A percentile compares a stretch with the other conserved stretches of the same genome.
Conservation (phyloP, 352 stramenopile species). For the Poterioochromonas sp. region DNA sequence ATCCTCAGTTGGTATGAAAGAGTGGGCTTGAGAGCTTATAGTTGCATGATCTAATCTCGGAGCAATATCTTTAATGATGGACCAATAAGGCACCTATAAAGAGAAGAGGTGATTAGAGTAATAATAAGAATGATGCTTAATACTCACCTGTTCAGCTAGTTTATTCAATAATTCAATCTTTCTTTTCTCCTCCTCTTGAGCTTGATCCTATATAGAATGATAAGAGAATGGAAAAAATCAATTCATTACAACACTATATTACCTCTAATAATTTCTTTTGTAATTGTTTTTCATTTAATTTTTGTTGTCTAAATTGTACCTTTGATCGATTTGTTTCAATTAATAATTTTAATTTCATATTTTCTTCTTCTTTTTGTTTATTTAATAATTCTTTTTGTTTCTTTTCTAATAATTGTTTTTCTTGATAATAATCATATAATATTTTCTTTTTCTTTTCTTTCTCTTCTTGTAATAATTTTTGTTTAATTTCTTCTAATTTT, state of each 20-base stretch:
- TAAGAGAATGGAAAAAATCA: not conserved
- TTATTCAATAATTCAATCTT: slow-evolving; percentile 12
- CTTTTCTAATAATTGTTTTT: not conserved
- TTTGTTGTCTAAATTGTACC: not conserved
- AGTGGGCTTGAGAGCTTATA: not conserved
- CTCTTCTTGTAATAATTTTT: not conserved
- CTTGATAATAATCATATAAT: no score
- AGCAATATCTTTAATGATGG: not conserved
- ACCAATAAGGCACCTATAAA: slow-evolving; percentile 16
- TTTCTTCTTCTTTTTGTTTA: not conserved
- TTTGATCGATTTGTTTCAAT: not conserved
- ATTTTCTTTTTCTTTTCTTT: not conserved
- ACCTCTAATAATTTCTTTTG: not conserved
- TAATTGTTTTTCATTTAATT: not conserved
- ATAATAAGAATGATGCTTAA: not conserved
- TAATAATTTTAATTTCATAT: not conserved
- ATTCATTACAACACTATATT: not conserved
- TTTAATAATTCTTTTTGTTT: not conserved
- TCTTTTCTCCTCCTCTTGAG: not conserved
- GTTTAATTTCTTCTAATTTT: not conserved
- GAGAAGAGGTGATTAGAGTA: not conserved
- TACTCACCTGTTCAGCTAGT: not conserved
- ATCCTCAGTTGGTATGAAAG: not conserved
- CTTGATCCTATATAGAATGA: not conserved
- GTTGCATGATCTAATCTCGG: slow-evolving; percentile 21